Conservation (phyloP, 192 early-diverging fungal species). For the Diversispora eburnea region DNA sequence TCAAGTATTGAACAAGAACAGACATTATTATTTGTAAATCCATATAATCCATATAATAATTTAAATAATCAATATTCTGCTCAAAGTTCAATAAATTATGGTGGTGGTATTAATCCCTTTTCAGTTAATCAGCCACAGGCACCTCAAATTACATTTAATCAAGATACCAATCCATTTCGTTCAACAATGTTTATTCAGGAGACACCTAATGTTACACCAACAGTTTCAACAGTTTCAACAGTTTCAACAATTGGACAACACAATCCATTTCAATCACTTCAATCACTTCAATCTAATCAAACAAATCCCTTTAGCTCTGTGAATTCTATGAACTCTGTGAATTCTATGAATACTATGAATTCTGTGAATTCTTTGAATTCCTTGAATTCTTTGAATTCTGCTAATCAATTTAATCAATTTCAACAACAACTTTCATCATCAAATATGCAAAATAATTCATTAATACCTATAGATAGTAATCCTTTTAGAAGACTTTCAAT, state of each 20-base stretch:
- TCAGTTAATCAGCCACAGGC: constrained; percentile 36
- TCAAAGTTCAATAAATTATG: constrained; percentile 16
- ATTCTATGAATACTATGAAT: not conserved
- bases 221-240: not conserved
- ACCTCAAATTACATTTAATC: constrained; percentile 26
- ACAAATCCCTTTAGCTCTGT: constrained; percentile 5
- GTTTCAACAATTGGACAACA: not conserved
- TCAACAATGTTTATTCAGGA: constrained; percentile 5
- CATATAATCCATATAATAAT: constrained; percentile 32
- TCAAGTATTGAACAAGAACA: constrained; percentile 44
- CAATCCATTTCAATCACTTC: not conserved
- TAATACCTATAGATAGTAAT: constrained; percentile 18
- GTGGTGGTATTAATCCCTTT: constrained; percentile 22
- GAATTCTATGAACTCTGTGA: not conserved
- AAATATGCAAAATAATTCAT: not conserved
- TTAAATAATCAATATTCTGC: constrained; percentile 17
- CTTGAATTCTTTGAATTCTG: not conserved
- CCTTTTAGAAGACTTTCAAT: constrained; percentile 25
- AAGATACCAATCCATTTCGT: constrained; percentile 42
- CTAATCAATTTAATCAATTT: no score
- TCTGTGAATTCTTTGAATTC: not conserved
- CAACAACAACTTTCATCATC: not conserved
- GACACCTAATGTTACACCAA: not conserved
- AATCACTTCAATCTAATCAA: not conserved
- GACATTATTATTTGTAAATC: constrained; percentile 34